phyloP scores from a whole-genome alignment of 805 yeast species.

The Hanseniaspora meyeri region DNA sequence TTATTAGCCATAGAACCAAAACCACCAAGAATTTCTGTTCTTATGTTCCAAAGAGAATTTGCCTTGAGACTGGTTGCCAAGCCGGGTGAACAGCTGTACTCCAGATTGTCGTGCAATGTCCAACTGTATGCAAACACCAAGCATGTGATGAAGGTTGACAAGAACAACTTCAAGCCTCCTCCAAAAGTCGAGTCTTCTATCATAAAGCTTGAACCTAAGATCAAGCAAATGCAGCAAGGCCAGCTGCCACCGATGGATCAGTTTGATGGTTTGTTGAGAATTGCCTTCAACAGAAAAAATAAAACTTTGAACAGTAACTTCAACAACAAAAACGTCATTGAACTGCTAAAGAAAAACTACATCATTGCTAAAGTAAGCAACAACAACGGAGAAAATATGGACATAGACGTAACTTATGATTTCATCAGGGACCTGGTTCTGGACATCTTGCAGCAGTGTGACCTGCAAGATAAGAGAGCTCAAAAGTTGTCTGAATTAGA shows the following conservation, averaged over 20 bases:
- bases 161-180: conserved; percentile 93
- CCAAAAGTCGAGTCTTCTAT: conserved; percentile 97
- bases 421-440: conserved; percentile 57
- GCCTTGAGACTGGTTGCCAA: conserved; percentile 86
- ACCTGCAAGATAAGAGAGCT: conserved; percentile 71
- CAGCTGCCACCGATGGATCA: conserved; percentile 45
- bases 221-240: conserved; percentile 35
- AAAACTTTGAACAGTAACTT: conserved; percentile 88
- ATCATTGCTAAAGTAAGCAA: conserved; percentile 54
- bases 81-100: conserved; percentile 90
- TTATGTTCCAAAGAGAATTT: conserved; percentile 96
- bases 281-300: conserved; percentile 85
- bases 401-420: conserved; percentile 24
- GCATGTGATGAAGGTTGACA: conserved; percentile 96
- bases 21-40: conserved; percentile 88
- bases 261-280: conserved; percentile 92
- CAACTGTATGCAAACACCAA: conserved; percentile 99
- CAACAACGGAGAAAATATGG: conserved; percentile 24
- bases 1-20: conserved; percentile 66
- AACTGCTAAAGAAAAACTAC: conserved; percentile 78
- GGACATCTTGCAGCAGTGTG: conserved; percentile 67
- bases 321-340: conserved; percentile 65
- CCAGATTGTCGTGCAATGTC: conserved; percentile 88
- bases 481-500: conserved; percentile 93
- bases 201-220: conserved; percentile 82